Conservation (phyloP, 176 grass and related monocot genomes). For the Miscanthus lutarioriparius region DNA sequence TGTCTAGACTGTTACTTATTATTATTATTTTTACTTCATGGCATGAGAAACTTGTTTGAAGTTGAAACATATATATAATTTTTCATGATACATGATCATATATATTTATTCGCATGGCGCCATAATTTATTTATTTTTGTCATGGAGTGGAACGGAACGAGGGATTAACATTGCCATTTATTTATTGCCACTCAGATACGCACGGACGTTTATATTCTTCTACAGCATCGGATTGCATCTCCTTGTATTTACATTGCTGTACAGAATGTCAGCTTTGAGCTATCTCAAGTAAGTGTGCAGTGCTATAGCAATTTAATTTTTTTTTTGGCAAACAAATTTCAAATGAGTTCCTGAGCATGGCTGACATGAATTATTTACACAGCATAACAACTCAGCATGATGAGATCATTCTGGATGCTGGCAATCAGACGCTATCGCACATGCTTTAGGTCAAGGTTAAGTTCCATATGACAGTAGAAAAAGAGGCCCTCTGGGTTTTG, state of each 20-base stretch:
- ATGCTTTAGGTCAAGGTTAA: constrained; percentile 33
- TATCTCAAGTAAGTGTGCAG: constrained; percentile 66
- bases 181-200: constrained; percentile 62
- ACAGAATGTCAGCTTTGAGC: constrained; percentile 98
- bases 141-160: background rate
- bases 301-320: constrained; percentile 15
- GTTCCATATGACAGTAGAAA: constrained; percentile 29
- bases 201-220: constrained; percentile 97
- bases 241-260: constrained; percentile 95
- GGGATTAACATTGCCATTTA: background rate
- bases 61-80: background rate
- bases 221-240: constrained; percentile 99
- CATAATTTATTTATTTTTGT: background rate
- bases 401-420: constrained; percentile 79
- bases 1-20: background rate
- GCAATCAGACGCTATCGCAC: constrained; percentile 65
- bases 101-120: background rate
- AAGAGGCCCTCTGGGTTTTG: constrained; percentile 16
- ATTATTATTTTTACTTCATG: background rate
- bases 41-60: background rate
- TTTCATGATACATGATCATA: background rate
- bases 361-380: constrained; percentile 37
- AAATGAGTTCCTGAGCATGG: background rate
- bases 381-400: constrained; percentile 61
- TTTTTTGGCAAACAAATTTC: background rate